These are phyloP conservation scores for Fomitopsis pinicola DNA, from an alignment of 1,284 basidiomycete genomes.

Conservation along the genomic window DNA sequence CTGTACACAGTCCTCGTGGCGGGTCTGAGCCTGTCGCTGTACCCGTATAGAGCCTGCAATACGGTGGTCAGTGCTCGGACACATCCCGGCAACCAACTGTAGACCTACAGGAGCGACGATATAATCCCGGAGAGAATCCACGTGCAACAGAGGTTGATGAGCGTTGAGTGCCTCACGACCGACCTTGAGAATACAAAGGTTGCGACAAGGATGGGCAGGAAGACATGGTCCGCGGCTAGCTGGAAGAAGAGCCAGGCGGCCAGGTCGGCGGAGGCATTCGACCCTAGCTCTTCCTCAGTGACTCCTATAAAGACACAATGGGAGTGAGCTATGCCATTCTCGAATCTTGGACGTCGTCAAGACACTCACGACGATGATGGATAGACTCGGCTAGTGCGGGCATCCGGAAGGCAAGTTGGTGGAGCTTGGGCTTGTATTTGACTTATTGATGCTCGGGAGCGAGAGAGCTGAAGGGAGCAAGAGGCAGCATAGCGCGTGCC, in stretches of 20 bases:
- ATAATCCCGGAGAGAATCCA: constrained; percentile 34
- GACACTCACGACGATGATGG: constrained; percentile 7
- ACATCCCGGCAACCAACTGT: constrained; percentile 25
- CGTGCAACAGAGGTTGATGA: constrained; percentile 50
- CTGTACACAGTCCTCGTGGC: constrained; percentile 34
- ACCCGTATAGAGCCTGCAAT: constrained; percentile 28
- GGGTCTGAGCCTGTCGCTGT: constrained; percentile 37
- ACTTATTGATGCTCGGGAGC: background rate
- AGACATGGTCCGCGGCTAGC: constrained; percentile 43
- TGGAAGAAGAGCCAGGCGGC: constrained; percentile 41
- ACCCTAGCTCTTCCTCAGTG: constrained; percentile 14
- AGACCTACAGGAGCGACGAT: constrained; percentile 38
- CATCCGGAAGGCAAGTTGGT: background rate
- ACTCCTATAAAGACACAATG: constrained; percentile 10
- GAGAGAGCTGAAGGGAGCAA: background rate
- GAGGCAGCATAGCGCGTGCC: background rate
- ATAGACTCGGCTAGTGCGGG: background rate
- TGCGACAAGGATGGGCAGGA: constrained; percentile 43
- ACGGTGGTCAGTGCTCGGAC: constrained; percentile 14
- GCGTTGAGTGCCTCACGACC: constrained; percentile 38
- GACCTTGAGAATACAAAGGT: constrained; percentile 41
- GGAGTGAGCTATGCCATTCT: no score
- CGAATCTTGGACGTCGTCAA: no score
- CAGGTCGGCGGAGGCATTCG: constrained; percentile 17
- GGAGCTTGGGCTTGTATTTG: background rate